Evolutionary conservation across 2,329 filamentous ascomycete species (phyloP), one percentile per base, ranked within the genome.

Genomic region (Diplodia seriata): DNA sequence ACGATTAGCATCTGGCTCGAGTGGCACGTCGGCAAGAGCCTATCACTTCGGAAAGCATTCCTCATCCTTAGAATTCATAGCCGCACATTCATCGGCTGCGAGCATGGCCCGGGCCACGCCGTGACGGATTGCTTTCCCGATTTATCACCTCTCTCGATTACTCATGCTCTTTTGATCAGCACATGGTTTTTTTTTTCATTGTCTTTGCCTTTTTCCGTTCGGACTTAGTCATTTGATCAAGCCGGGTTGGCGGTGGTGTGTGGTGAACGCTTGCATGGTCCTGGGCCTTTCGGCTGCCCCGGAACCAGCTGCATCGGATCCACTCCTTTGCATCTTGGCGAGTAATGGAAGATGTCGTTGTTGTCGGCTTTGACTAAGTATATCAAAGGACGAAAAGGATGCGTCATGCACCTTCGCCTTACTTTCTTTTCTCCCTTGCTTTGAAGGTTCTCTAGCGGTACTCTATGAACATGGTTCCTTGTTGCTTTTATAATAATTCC

Each of bases 21-120:
- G 15, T 63, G 43, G 59, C 47, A 38, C 2, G 59, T 51, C 43
- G 20, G 47, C 59, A 63, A 63, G 59, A 63, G 59, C 59, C 43
- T 63, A 63, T 63, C 59, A 36, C 29, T 63, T 38, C 40, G 47
- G 47, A 51, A 20, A 63, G 47, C 59, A 63, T 63, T 33, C n/a
- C 15, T 63, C 59, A 63, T 38, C 43, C 59, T 51, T 29, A 14
- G 20, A 51, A 63, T 51, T 47, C 23, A 51, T 63, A 63, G 47
- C 43, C 43, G 59, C 59, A 51, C 47, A 63, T 50, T 63, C 59
- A 51, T 63, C 47, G 59, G 47, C 59, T 63, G 59, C 29, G 29
- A 20, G 36, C 47, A 51, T 51, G 59, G 59, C 47, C 49, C 31
- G 47, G 59, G 33, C 47, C 59, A 51, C 33, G 59, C 33, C 43